These are phyloP conservation scores for Penicillium arizonense DNA, from an alignment of 495 filamentous ascomycete species.

Conservation along the genomic window DNA sequence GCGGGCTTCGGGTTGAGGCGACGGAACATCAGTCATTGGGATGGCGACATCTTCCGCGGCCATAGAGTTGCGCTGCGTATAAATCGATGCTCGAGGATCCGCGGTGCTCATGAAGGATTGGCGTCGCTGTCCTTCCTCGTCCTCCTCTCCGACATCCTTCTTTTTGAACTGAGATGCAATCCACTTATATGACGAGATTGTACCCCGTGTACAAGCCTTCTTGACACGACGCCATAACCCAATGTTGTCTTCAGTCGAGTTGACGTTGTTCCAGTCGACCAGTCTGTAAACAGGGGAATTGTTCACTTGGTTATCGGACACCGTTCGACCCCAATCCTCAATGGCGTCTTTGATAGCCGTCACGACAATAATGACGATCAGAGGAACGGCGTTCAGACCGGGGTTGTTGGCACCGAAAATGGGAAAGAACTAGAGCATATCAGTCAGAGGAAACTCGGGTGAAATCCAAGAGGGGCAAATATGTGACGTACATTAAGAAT, in stretches of 20 bases:
- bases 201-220: slow-evolving; percentile 74
- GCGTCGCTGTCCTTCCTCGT: slow-evolving; percentile 48
- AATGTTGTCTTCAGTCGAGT: slow-evolving; percentile 82
- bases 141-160: slow-evolving; percentile 35
- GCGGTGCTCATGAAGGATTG: slow-evolving; percentile 63
- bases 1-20: slow-evolving; percentile 61
- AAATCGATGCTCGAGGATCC: slow-evolving; percentile 58
- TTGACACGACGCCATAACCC: slow-evolving; percentile 87
- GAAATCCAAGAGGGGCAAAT: background rate
- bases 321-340: slow-evolving; percentile 92
- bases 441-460: background rate
- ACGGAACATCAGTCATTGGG: slow-evolving; percentile 94
- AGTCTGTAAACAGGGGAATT: slow-evolving; percentile 93
- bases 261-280: slow-evolving; percentile 88
- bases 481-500: slow-evolving; percentile 77
- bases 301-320: slow-evolving; percentile 92
- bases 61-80: slow-evolving; percentile 58
- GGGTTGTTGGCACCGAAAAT: slow-evolving; percentile 94
- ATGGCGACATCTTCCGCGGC: slow-evolving; percentile 56
- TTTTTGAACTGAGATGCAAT: slow-evolving; percentile 41
- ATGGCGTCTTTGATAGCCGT: slow-evolving; percentile 96
- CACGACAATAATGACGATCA: slow-evolving; percentile 91
- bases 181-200: slow-evolving; percentile 56
- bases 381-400: slow-evolving; percentile 81
- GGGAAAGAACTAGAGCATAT: slow-evolving; percentile 72